Evolutionary conservation across 2,329 filamentous ascomycete genomes (phyloP), one percentile per base, ranked within the genome.

Genomic region (Peltaster fructicola): DNA sequence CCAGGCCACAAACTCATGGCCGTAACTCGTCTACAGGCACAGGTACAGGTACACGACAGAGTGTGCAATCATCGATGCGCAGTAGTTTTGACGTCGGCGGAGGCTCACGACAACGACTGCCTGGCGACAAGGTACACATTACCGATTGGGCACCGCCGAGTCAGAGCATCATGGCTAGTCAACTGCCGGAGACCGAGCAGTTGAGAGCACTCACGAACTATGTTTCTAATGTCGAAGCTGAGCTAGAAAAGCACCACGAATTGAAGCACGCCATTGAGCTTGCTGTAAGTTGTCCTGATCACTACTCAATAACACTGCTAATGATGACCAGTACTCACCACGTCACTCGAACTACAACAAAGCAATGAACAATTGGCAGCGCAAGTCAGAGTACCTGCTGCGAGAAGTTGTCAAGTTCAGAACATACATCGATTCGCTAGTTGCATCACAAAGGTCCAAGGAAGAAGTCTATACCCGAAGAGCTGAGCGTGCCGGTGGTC

Each of bases 351-450:
- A 95, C 43, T 68, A 73, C 9, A 60, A 59, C 33, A 84, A 77
- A 51, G 81, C 85, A 9, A 85, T 95, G 77, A 65, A 73, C 11
- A 98, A 98, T 51, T 98, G 88, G 85, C 84, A 98, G 58, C 73
- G 77, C 44, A 95, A 95, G 57, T 90, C 80, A 28, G 74, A 79
- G 15, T 92, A 95, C 47, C 57, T 98, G 19, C 62, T 95, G 8
- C 65, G 79, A 17, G 88, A 98, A 56, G 93, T 90, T 48, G 82
- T 95, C 51, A 95, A 95, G 52, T 95, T 92, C 55, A 65, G 76
- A 31, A 95, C 84, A 0, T 98, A 95, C 44, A 84, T 93, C 38
- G 88, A 95, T 48, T 73, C 71, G 16, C 56, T 98, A 24, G 63
- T 71, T 30, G 66, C 68, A 17, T 84, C 84, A 1, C 68, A 77